These are phyloP conservation scores for Histomonas meleagridis DNA, from an alignment of 208 protist species.

Conservation along the genomic window DNA sequence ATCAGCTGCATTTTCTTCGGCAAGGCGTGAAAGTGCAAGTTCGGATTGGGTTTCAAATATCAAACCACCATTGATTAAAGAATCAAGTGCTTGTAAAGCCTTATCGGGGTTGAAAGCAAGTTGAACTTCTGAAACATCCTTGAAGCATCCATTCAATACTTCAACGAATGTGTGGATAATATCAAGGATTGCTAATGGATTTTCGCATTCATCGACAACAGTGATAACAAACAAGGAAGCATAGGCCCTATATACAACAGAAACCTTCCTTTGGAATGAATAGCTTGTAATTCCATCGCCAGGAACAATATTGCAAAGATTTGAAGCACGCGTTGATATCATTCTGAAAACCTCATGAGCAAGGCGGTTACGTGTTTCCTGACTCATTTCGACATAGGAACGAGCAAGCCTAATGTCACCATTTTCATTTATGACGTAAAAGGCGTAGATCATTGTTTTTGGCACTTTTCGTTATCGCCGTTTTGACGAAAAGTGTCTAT, in stretches of 20 bases:
- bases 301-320: neutral
- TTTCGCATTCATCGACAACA: neutral
- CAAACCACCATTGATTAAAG: neutral
- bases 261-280: neutral
- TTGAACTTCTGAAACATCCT: slow-evolving; percentile 15
- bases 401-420: neutral
- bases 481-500: no score
- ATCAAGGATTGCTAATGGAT: neutral
- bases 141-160: neutral
- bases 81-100: neutral
- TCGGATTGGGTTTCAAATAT: neutral
- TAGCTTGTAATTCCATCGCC: neutral
- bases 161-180: slow-evolving; percentile 6
- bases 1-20: neutral
- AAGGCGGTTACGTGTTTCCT: neutral
- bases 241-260: neutral
- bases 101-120: neutral
- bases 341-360: slow-evolving; percentile 18
- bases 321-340: neutral
- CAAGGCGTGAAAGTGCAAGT: neutral
- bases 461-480: no score
- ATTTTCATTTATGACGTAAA: slow-evolving; percentile 21
- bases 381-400: neutral
- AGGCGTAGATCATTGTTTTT: neutral
- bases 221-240: neutral